A percentile compares a stretch with the other conserved stretches of the same genome.
phyloP scores from a whole-genome alignment of 2,329 filamentous ascomycete genomes.

The Sporothrix sp. region DNA sequence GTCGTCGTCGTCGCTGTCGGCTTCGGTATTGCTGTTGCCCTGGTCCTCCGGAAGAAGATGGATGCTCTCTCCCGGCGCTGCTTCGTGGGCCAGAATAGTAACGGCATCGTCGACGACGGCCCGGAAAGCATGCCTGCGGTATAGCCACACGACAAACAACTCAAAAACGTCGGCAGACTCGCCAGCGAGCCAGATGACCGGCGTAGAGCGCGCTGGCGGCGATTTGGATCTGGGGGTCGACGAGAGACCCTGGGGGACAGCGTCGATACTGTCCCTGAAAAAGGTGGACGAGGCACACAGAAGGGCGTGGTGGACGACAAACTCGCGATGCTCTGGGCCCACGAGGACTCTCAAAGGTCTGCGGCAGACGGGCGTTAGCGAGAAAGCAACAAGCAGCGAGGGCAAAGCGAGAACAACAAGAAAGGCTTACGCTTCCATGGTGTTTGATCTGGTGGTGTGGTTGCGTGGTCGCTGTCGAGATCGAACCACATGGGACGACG shows the following conservation, averaged over 20 bases:
- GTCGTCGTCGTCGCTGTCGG: not conserved
- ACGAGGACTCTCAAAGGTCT: too few species aligned
- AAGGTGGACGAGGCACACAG: slow-evolving; percentile 38
- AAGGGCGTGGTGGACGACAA: slow-evolving; percentile 28
- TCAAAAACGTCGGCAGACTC: slow-evolving; percentile 44
- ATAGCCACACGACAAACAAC: slow-evolving; percentile 44
- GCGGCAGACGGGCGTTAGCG: too few species aligned
- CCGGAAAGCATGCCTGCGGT: slow-evolving; percentile 34
- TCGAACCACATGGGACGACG: not conserved
- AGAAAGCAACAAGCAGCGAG: too few species aligned
- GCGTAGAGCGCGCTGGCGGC: not conserved
- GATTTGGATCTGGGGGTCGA: not conserved
- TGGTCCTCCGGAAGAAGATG: not conserved
- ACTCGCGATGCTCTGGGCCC: slow-evolving; percentile 24
- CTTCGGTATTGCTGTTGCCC: not conserved
- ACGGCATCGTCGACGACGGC: slow-evolving; percentile 34
- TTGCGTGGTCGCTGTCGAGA: too few species aligned
- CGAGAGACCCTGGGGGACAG: slow-evolving; percentile 21
- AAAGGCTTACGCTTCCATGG: not conserved
- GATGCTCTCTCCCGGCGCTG: slow-evolving; percentile 5
- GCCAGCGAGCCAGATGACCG: slow-evolving; percentile 31
- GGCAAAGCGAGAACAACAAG: too few species aligned
- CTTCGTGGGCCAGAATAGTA: slow-evolving; percentile 18
- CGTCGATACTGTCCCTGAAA: slow-evolving; percentile 38
- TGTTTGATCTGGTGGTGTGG: not conserved